phyloP scores from a whole-genome alignment of 306 rosid genomes.

The Quercus ilex region DNA sequence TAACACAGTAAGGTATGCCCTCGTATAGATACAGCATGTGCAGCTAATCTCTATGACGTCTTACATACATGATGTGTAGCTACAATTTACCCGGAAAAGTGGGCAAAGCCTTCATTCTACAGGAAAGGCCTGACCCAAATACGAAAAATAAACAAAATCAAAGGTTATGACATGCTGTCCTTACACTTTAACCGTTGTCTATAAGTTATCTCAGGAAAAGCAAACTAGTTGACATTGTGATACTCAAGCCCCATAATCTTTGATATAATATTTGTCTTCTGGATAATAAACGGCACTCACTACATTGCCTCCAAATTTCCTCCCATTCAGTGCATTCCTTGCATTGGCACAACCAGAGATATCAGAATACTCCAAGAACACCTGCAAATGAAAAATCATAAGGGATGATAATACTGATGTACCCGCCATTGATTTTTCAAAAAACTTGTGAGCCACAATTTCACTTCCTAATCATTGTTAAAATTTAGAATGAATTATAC shows the following conservation, averaged over 20 bases:
- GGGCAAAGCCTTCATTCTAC: no score
- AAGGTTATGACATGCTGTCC: not conserved
- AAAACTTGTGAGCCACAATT: no score
- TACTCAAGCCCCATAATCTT: slow-evolving; percentile 44
- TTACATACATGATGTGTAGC: not conserved
- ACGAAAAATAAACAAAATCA: not conserved
- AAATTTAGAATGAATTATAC: no score
- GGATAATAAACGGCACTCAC: slow-evolving; percentile 63
- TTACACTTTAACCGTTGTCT: not conserved
- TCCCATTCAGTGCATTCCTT: slow-evolving; percentile 57
- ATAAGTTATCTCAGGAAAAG: not conserved
- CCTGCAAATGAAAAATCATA: slow-evolving; percentile 38
- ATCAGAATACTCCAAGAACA: slow-evolving; percentile 73
- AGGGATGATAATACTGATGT: no score
- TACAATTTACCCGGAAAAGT: no score
- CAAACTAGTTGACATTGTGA: not conserved
- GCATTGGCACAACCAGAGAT: slow-evolving; percentile 46
- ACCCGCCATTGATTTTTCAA: no score
- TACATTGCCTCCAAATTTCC: slow-evolving; percentile 67
- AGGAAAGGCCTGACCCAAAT: no score
- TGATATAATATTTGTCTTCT: slow-evolving; percentile 50
- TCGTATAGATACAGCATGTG: no score
- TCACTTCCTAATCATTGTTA: no score
- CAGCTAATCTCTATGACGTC: no score
- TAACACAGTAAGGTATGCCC: no score